Evolutionary conservation across 176 grass and related monocot species (phyloP), one percentile per base, ranked within the genome.

Genomic region (Paspalum vaginatum): DNA sequence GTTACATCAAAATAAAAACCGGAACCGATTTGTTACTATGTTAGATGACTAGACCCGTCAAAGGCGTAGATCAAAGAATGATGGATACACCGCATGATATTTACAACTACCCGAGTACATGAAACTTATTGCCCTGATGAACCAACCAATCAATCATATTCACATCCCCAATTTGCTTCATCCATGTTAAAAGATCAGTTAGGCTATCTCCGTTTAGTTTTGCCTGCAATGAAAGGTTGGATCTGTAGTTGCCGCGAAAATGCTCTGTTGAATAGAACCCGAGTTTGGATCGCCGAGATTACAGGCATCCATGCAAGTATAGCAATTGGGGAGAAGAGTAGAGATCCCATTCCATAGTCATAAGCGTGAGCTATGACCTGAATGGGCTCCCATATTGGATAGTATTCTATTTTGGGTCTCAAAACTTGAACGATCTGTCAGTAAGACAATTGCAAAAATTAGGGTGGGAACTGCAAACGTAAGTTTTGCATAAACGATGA

Each of bases 361-460:
- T 98, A 98, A 25, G 95, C 92, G 32, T 98, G 84, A 55, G 95
- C 95, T 78, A 93, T 92, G 43, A 88, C 90, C 86, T 89, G 88
- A 85, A 98, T 91, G 47, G 92, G 90, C 79, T 93, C 88, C 92
- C 95, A 98, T 72, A 93, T 74, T 9, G 86, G 74, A 68, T 89
- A 91, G 27, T 88, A 77, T 56, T 98, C 86, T 63, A 95, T 89
- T 61, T 92, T 95, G 48, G 92, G 88, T 46, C 92, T 93, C 77
- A 95, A 76, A 75, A 95, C 92, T 81, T 95, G 92, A 68, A 92
- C 81, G 55, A 98, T 95, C 95, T 98, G 84, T 95, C 95, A 95
- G 84, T 38, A 69, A 10, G 21, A 74, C 1, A 72, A 43, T 60
- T 42, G 51, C 16, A 7, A 44, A 7, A 63, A 68, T 68, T 70